Evolutionary conservation across 2,329 filamentous ascomycete genomes (phyloP).

Genomic region (Aspergillus pseudonomiae): DNA sequence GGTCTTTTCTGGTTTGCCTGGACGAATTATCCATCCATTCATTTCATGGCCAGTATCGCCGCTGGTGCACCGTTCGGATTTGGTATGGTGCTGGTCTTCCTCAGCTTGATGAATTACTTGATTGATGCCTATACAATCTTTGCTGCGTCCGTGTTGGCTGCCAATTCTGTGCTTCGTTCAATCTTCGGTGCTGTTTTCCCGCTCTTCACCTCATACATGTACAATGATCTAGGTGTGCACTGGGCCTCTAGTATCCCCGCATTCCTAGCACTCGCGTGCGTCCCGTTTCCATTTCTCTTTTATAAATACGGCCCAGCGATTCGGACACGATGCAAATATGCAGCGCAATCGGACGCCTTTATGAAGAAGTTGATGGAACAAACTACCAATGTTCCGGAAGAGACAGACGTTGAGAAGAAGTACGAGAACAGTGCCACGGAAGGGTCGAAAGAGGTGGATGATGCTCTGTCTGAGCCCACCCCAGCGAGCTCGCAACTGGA

Average conservation of each 20-base stretch:
- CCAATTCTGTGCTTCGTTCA: conserved; percentile 29
- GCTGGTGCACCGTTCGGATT: conserved; percentile 21
- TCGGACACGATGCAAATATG: conserved; percentile 18
- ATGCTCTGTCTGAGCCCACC: background rate
- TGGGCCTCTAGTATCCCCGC: conserved; percentile 44
- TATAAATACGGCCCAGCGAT: conserved; percentile 19
- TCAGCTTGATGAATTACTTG: conserved; percentile 21
- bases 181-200: conserved; percentile 45
- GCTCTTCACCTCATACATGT: conserved; percentile 44
- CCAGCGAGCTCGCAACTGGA: background rate
- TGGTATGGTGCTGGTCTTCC: conserved; percentile 24
- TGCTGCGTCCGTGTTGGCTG: conserved; percentile 20
- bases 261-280: conserved; percentile 29
- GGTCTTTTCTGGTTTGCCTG: conserved; percentile 25
- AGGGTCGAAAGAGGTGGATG: background rate
- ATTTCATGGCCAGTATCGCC: conserved; percentile 18
- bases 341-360: conserved; percentile 16
- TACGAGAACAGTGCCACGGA: background rate
- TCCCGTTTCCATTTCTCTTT: conserved; percentile 37
- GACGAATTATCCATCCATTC: conserved; percentile 18
- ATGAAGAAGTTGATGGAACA: conserved; percentile 16
- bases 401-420: background rate
- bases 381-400: background rate
- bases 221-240: conserved; percentile 40
- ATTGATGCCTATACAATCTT: conserved; percentile 22